These are phyloP conservation scores for Fomitopsis palustris DNA, from an alignment of 1,284 basidiomycete species.

Conservation along the genomic window DNA sequence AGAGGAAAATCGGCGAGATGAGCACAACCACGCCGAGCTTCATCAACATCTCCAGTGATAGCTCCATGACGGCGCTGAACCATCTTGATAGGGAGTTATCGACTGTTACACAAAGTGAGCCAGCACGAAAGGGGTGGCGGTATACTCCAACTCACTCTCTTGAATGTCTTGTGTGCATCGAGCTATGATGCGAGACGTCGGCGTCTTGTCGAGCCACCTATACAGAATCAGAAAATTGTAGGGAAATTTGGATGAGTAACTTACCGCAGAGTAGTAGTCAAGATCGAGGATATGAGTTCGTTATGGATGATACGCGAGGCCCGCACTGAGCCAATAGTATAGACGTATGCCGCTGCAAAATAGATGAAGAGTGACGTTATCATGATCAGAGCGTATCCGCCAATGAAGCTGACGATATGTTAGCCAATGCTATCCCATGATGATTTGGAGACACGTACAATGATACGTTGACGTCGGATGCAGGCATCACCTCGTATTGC, in stretches of 20 bases:
- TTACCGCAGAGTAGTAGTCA: constrained; percentile 10
- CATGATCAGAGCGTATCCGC: not conserved
- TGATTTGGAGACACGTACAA: constrained; percentile 14
- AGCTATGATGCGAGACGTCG: constrained; percentile 54
- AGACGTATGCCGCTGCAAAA: not conserved
- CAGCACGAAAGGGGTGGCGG: no score
- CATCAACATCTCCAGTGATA: constrained; percentile 31
- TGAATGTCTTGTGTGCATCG: constrained; percentile 59
- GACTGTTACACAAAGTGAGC: constrained; percentile 19
- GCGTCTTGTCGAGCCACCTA: constrained; percentile 54
- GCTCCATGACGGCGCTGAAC: constrained; percentile 25
- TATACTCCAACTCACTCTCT: constrained; percentile 29
- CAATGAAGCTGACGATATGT: constrained; percentile 7
- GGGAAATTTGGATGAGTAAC: constrained; percentile 11
- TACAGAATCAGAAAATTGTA: not conserved
- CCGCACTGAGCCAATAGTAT: not conserved
- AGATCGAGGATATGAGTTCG: not conserved
- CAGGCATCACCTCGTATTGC: constrained; percentile 28
- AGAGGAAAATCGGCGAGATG: constrained; percentile 41
- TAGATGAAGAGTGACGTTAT: not conserved
- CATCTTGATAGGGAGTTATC: constrained; percentile 27
- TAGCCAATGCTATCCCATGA: not conserved
- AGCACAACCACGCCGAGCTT: constrained; percentile 40
- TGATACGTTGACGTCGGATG: constrained; percentile 18
- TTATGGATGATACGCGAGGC: not conserved